These are phyloP conservation scores for Picea sitchensis DNA, from an alignment of 75 land plant genomes.

Conservation along the genomic window DNA sequence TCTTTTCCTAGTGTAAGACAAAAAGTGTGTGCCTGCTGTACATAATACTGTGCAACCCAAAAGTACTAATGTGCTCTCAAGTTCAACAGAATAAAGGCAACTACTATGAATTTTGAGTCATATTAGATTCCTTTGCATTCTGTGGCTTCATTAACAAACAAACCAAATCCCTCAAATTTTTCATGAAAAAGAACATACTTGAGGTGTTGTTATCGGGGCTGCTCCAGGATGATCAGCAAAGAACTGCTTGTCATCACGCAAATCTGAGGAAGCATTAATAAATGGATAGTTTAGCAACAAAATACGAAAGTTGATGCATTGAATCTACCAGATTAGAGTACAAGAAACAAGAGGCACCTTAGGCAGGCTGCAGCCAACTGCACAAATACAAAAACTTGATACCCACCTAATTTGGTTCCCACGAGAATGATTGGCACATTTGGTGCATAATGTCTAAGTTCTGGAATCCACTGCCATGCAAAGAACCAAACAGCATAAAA, in stretches of 20 bases:
- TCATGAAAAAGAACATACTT: conserved; percentile 25
- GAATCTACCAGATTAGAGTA: background rate
- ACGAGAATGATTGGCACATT: conserved; percentile 82
- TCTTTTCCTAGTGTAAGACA: background rate
- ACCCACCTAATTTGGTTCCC: conserved; percentile 63
- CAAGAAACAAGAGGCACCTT: background rate
- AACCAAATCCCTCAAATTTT: background rate
- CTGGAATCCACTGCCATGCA: conserved; percentile 76
- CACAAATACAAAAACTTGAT: conserved; percentile 12
- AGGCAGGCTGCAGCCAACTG: background rate
- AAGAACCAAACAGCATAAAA: background rate
- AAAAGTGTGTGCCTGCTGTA: background rate
- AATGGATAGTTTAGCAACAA: background rate
- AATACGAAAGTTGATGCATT: background rate
- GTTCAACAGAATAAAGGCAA: too few species aligned
- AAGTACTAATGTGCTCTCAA: background rate
- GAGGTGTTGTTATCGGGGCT: conserved; percentile 63
- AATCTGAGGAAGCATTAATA: conserved; percentile 36
- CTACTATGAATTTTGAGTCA: too few species aligned
- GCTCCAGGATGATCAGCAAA: conserved; percentile 73
- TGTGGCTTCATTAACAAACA: background rate
- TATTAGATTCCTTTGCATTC: background rate
- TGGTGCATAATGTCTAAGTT: conserved; percentile 86
- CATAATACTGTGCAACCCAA: background rate
- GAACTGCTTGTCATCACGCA: conserved; percentile 80